These are phyloP conservation scores for Phytopythium cucurbitacearum DNA, from an alignment of 352 stramenopile genomes.

Conservation along the genomic window DNA sequence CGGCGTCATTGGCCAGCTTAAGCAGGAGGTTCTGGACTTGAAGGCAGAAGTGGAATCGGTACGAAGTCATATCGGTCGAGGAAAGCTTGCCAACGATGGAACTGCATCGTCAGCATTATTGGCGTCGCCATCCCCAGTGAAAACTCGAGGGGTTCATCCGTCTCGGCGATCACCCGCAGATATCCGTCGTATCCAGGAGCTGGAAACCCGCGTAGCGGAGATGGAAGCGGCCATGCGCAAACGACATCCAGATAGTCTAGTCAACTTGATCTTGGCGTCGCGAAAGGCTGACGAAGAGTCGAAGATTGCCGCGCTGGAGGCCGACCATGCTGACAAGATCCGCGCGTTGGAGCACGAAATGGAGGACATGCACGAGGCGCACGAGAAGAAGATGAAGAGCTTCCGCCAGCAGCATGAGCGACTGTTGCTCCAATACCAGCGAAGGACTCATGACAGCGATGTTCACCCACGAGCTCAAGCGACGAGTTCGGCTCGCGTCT, in stretches of 20 bases:
- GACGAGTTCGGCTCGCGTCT: background rate
- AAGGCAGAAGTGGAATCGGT: constrained; percentile 7
- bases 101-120: background rate
- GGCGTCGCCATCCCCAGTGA: background rate
- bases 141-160: background rate
- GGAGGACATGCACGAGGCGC: constrained; percentile 36
- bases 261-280: constrained; percentile 73
- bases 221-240: constrained; percentile 74
- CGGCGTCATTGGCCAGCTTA: constrained; percentile 41
- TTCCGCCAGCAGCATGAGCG: constrained; percentile 83
- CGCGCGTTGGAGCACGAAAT: constrained; percentile 39
- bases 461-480: constrained; percentile 14
- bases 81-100: constrained; percentile 1
- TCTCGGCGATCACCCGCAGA: constrained; percentile 39
- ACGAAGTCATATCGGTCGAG: background rate
- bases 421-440: constrained; percentile 64
- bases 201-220: constrained; percentile 58
- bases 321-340: constrained; percentile 35
- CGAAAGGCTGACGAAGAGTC: constrained; percentile 63
- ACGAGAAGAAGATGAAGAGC: constrained; percentile 53
- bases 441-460: constrained; percentile 51
- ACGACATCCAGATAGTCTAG: constrained; percentile 72
- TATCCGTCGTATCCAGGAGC: constrained; percentile 69
- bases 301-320: constrained; percentile 30
- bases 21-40: constrained; percentile 9